Evolutionary conservation across 2,329 filamentous ascomycete genomes (phyloP), one percentile per base, ranked within the genome.

Genomic region (Biscogniauxia marginata): DNA sequence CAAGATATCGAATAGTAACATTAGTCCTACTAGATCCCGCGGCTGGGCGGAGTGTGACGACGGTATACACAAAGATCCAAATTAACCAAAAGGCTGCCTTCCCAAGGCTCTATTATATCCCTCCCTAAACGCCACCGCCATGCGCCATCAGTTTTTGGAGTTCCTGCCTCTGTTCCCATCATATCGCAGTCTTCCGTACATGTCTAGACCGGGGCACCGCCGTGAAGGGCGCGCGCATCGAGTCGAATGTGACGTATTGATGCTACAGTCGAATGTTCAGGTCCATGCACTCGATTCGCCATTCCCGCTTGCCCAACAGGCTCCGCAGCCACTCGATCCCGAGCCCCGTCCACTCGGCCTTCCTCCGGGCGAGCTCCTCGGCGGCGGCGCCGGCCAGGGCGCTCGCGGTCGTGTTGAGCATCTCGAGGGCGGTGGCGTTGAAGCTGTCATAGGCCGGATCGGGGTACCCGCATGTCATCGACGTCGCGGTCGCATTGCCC

Each of bases 261-360:
- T n/a, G 44, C 78, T 67, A 95, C 62, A 96, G 76, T 61, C 90
- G 81, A 52, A 98, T 85, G 66, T 93, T 87, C 24, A 98, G 84
- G 73, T 96, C 92, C 74, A 99, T 82, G 72, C 93, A 97, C 55
- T 93, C 91, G 62, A 99, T 84, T 65, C 89, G 84, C 90, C 93
- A 96, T 73, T 97, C 93, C 66, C 89, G 85, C 73, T 85, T 85
- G 3, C 92, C 93, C 50, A 96, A 74, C 50, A 96, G 74, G 67
- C 86, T 92, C 65, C 92, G 83, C 57, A 96, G 74, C 92, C 93
- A 96, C 73, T 96, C 92, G 55, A 93, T 79, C 0, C 90, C 91
- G 49, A 93, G 78, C 0, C 90, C 87, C 0, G 89, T 89, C 85
- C 89, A 89, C 73, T 88, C 87, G 6, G 81, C 77, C 56, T 76